Conservation (phyloP, 176 grass and related monocot species). For the Triticum turgidum region DNA sequence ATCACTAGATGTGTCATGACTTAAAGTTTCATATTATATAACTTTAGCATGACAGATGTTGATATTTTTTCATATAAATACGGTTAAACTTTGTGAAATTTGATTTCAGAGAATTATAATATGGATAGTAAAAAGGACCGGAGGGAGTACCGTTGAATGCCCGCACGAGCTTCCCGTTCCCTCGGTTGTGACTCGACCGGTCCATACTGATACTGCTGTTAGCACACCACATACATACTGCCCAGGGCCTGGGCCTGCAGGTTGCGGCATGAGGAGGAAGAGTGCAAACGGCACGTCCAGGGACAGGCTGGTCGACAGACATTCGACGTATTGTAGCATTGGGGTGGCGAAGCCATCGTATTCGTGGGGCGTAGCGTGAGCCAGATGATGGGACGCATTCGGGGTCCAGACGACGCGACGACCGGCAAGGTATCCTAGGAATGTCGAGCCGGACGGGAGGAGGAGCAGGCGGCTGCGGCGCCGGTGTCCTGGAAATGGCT, state of each 20-base stretch:
- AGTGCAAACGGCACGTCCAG: neutral
- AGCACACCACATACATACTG: neutral
- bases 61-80: too few relatives aligned
- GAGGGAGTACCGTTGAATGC: neutral
- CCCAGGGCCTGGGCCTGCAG: neutral
- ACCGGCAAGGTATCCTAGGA: neutral
- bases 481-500: neutral
- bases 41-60: too few relatives aligned
- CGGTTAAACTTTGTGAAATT: too few relatives aligned
- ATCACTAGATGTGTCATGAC: too few relatives aligned
- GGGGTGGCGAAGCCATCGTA: neutral
- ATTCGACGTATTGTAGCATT: neutral
- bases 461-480: neutral
- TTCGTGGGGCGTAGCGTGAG: neutral
- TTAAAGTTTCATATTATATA: too few relatives aligned
- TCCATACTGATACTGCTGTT: neutral
- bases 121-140: too few relatives aligned
- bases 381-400: neutral
- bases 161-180: neutral
- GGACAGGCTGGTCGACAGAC: constrained; percentile 7
- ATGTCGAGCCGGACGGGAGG: neutral
- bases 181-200: neutral
- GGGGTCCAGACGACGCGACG: neutral
- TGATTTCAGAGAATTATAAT: too few relatives aligned
- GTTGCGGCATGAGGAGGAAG: neutral